These are phyloP conservation scores for Fusarium sp. DNA, from an alignment of 2,329 filamentous ascomycete species.

Conservation along the genomic window DNA sequence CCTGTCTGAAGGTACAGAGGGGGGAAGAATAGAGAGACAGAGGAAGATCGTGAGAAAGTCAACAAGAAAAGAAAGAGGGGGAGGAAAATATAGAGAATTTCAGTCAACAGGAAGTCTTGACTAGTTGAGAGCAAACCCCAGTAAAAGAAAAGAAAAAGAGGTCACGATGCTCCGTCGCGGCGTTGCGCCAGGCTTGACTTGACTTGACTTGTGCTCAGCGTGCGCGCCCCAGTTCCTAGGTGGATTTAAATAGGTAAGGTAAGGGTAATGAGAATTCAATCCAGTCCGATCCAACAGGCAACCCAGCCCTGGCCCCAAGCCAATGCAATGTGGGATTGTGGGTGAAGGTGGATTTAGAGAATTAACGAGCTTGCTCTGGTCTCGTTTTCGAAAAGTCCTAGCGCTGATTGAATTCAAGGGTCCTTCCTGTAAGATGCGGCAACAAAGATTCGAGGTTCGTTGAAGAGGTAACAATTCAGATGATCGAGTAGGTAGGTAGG, in stretches of 20 bases:
- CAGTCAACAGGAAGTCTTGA: conserved; percentile 23
- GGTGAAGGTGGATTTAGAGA: conserved; percentile 46
- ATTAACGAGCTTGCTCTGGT: conserved; percentile 28
- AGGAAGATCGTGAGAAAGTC: conserved; percentile 26
- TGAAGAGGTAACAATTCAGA: conserved; percentile 22
- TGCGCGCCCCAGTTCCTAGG: conserved; percentile 42
- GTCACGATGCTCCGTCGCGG: conserved; percentile 49
- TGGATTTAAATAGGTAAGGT: conserved; percentile 43
- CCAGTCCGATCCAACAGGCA: conserved; percentile 36
- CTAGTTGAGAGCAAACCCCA: conserved; percentile 34
- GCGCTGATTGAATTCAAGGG: conserved; percentile 31
- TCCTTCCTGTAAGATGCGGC: conserved; percentile 15
- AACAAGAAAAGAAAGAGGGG: conserved; percentile 20
- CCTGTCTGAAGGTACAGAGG: background rate
- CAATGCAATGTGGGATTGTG: conserved; percentile 39
- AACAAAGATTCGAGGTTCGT: background rate
- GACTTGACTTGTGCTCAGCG: conserved; percentile 32
- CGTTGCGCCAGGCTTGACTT: conserved; percentile 44
- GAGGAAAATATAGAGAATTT: conserved; percentile 24
- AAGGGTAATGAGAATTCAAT: conserved; percentile 21
- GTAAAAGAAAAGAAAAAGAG: conserved; percentile 40
- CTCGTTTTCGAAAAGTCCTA: conserved; percentile 42
- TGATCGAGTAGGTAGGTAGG: conserved; percentile 12
- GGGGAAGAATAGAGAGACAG: conserved; percentile 9
- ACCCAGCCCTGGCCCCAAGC: conserved; percentile 29